Base-by-base conservation (phyloP, 2,329 filamentous ascomycete species). In the Tolypocladium guangdongense region DNA sequence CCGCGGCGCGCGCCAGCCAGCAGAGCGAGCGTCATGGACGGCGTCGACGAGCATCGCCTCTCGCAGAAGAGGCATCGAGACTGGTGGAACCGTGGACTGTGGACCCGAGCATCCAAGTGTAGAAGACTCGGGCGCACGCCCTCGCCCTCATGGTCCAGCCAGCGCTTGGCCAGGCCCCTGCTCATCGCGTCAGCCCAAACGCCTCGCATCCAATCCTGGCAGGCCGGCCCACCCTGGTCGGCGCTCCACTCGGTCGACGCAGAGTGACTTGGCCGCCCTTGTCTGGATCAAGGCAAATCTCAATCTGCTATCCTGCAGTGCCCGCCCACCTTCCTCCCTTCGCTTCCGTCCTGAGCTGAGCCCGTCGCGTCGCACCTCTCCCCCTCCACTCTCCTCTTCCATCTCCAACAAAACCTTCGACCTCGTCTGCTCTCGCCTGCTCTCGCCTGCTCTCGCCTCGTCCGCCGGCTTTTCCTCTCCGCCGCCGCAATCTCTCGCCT, bases 171-270 rank as follows among this genome's bases (percentile, higher is more conserved):
- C 48, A 43, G 51, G 32, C 43, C 49, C 53, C 49, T 51, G 49
- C 20, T 30, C 39, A 24, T 51, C 43, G 54, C 50, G 43, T 54
- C 52, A 52, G 53, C 50, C 50, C 38, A 50, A 46, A 50, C 37
- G 54, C 51, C 30, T 38, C 48, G 39, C 50, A 53, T 49, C 52
- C 57, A 54, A 55, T 57, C 56, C 51, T 43, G 46, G 52, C 24
- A 47, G 38, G 24, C 51, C 32, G 52, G 45, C 20, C 54, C 38
- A 45, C 54, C 58, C 56, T 52, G 56, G 57, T 56, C 56, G 54
- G 36, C 52, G 52, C 57, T 57, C 58, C 58, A 58, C 58, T 53
- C 55, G 58, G 55, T 50, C 46, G 41, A 33, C 41, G 47, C 56
- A 52, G 53, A 50, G 49, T 59, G 55, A 51, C 49, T 52, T 55